Evolutionary conservation across 2,329 filamentous ascomycete species (phyloP).

Genomic region (Alternaria rosae): DNA sequence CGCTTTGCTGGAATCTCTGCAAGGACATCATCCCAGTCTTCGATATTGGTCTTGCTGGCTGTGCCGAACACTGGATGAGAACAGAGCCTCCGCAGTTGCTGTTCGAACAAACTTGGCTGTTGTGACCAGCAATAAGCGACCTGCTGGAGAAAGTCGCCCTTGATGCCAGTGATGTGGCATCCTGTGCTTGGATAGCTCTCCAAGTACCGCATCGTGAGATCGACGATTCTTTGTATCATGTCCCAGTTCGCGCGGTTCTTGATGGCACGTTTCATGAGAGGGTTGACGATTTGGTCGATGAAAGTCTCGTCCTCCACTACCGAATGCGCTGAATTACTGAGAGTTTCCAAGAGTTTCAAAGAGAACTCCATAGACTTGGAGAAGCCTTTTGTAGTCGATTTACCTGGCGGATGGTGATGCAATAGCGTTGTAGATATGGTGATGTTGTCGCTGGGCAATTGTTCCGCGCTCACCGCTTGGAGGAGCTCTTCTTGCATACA

Average conservation of each 20-base stretch:
- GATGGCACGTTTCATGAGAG: constrained; percentile 32
- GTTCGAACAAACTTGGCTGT: constrained; percentile 29
- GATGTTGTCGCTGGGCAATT: background rate
- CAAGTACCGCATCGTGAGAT: constrained; percentile 27
- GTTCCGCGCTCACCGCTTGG: constrained; percentile 7
- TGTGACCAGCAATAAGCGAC: constrained; percentile 35
- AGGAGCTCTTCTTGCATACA: constrained; percentile 23
- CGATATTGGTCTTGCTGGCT: background rate
- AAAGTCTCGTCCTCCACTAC: constrained; percentile 16
- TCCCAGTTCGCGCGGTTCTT: constrained; percentile 25
- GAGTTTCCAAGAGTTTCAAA: constrained; percentile 20
- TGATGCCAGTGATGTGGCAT: constrained; percentile 7
- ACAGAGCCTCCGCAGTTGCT: constrained; percentile 10
- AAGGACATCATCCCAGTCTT: constrained; percentile 12
- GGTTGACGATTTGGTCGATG: constrained; percentile 24
- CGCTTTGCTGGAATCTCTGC: constrained; percentile 8
- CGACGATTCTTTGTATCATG: constrained; percentile 23
- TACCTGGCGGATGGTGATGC: constrained; percentile 16
- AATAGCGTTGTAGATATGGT: constrained; percentile 15
- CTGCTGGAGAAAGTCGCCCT: constrained; percentile 25
- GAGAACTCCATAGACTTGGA: constrained; percentile 42
- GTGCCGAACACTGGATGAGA: constrained; percentile 9
- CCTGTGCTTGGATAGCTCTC: constrained; percentile 15
- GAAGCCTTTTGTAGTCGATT: constrained; percentile 14
- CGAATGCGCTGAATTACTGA: constrained; percentile 7